Evolutionary conservation across 2,329 filamentous ascomycete species (phyloP).

Genomic region (Didymella segeticola): DNA sequence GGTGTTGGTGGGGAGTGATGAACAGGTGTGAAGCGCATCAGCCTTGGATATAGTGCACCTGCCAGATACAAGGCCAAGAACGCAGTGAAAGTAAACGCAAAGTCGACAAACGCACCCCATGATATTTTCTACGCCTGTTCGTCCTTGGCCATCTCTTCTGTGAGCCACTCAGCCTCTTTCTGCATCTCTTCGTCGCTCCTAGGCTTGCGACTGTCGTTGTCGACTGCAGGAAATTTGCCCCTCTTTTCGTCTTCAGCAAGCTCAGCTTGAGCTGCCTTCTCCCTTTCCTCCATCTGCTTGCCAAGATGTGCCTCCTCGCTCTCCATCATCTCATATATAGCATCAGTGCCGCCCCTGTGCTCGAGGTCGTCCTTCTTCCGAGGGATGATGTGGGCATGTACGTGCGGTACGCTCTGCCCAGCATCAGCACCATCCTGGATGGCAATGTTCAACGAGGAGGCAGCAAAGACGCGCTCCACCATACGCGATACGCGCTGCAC

Average conservation of each 20-base stretch:
- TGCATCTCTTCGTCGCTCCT: slow-evolving; percentile 79
- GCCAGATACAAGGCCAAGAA: neutral
- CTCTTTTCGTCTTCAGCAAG: slow-evolving; percentile 40
- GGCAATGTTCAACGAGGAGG: slow-evolving; percentile 86
- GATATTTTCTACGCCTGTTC: slow-evolving; percentile 11
- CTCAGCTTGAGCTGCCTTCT: slow-evolving; percentile 51
- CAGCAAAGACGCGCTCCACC: slow-evolving; percentile 67
- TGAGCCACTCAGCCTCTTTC: slow-evolving; percentile 74
- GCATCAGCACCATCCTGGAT: slow-evolving; percentile 92
- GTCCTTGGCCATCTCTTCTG: slow-evolving; percentile 60
- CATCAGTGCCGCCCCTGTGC: slow-evolving; percentile 67
- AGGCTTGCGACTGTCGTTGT: slow-evolving; percentile 68
- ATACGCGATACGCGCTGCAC: slow-evolving; percentile 83
- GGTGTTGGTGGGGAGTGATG: neutral
- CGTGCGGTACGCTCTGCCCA: slow-evolving; percentile 91
- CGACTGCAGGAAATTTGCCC: slow-evolving; percentile 72
- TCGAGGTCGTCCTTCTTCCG: slow-evolving; percentile 66
- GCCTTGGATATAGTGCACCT: neutral
- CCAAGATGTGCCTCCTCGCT: slow-evolving; percentile 84
- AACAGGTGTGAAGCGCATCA: neutral
- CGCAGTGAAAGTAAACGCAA: neutral
- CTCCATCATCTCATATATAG: slow-evolving; percentile 83
- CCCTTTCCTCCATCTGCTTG: slow-evolving; percentile 67
- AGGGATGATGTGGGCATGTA: slow-evolving; percentile 92
- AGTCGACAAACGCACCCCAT: slow-evolving; percentile 1